These are phyloP conservation scores for Hyaloscypha finlandica DNA, from an alignment of 495 filamentous ascomycete genomes.

Conservation along the genomic window DNA sequence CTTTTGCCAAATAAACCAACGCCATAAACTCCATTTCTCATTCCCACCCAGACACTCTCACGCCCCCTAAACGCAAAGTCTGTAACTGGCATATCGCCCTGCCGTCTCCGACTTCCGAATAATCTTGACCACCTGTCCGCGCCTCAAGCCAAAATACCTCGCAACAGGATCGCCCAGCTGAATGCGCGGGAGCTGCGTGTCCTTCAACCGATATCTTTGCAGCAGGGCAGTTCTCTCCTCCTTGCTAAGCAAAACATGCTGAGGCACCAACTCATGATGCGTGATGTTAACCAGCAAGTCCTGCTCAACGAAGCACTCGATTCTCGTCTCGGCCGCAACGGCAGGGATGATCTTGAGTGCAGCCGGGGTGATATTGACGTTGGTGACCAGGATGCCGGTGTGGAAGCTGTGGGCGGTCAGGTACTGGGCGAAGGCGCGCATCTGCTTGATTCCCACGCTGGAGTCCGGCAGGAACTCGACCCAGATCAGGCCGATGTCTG, in stretches of 20 bases:
- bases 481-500: conserved; percentile 85
- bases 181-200: conserved; percentile 93
- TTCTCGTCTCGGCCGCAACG: conserved; percentile 66
- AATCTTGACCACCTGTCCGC: conserved; percentile 98
- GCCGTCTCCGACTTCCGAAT: conserved; percentile 81
- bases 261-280: conserved; percentile 94
- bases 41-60: not conserved
- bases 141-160: conserved; percentile 84
- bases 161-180: conserved; percentile 89
- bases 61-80: conserved; percentile 50
- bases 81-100: conserved; percentile 75
- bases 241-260: conserved; percentile 83
- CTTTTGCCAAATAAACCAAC: conserved; percentile 2
- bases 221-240: conserved; percentile 86
- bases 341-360: conserved; percentile 81
- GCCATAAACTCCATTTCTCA: not conserved
- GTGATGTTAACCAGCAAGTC: conserved; percentile 98
- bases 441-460: conserved; percentile 84
- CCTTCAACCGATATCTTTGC: conserved; percentile 90
- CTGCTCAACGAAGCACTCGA: conserved; percentile 94
- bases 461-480: conserved; percentile 84
- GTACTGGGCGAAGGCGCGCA: conserved; percentile 83
- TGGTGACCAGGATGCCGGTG: conserved; percentile 86
- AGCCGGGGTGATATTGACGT: conserved; percentile 76
- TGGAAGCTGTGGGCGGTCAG: conserved; percentile 75